A percentile compares a stretch with the other conserved stretches of the same genome.
These are phyloP conservation scores for Xylariaceae sp. DNA, from an alignment of 2,329 filamentous ascomycete species.

Conservation along the genomic window DNA sequence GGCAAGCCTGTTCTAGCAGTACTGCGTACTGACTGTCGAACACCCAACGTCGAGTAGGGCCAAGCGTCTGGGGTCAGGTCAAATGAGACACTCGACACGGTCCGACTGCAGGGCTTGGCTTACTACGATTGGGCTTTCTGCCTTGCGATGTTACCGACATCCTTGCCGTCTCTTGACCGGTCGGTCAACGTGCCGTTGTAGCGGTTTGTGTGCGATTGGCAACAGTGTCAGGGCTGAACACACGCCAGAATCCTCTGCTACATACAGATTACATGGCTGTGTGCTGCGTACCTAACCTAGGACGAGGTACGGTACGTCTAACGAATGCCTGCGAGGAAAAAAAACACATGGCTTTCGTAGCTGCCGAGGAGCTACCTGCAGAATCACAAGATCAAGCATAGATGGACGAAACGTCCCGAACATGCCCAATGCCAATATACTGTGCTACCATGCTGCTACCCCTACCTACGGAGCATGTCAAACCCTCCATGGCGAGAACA, in stretches of 20 bases:
- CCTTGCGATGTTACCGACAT: constrained; percentile 1
- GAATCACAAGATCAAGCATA: constrained; percentile 8
- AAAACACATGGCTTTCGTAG: constrained; percentile 12
- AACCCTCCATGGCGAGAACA: neutral
- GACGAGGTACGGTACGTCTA: neutral
- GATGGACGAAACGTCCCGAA: constrained; percentile 5
- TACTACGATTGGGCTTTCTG: constrained; percentile 7
- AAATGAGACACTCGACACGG: constrained; percentile 11
- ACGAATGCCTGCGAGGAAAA: neutral
- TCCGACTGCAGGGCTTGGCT: constrained; percentile 16
- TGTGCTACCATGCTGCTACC: neutral
- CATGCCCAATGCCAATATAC: neutral
- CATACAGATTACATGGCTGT: no score
- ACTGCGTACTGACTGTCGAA: neutral
- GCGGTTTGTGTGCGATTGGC: constrained; percentile 1
- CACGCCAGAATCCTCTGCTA: neutral
- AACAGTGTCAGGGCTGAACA: constrained; percentile 7
- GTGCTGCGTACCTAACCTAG: no score
- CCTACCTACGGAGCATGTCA: neutral
- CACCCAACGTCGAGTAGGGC: constrained; percentile 14
- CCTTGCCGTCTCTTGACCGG: constrained; percentile 18
- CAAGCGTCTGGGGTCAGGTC: constrained; percentile 12
- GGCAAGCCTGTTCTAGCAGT: constrained; percentile 1
- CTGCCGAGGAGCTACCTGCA: constrained; percentile 2
- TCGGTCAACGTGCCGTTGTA: constrained; percentile 13